Percentiles rank a stretch among this genome's conserved stretches.
phyloP scores from a whole-genome alignment of 2,329 filamentous ascomycete species.

The Aureobasidium sp. region DNA sequence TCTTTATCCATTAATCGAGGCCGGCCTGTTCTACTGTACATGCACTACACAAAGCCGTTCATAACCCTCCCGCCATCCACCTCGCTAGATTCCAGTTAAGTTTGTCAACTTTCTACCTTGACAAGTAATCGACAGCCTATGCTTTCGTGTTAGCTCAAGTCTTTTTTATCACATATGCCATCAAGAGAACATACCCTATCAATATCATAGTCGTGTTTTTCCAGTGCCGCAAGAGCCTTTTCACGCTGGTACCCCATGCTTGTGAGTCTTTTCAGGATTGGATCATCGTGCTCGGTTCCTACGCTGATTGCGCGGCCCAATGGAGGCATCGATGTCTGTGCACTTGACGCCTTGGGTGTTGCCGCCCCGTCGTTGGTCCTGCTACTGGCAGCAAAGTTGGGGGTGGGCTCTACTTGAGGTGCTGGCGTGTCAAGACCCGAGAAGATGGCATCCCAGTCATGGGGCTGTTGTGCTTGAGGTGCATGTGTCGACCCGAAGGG shows the following conservation, averaged over 20 bases:
- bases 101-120: conserved; percentile 8
- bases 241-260: conserved; percentile 76
- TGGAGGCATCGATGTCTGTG: conserved; percentile 25
- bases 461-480: conserved; percentile 33
- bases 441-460: conserved; percentile 96
- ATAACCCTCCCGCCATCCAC: not conserved
- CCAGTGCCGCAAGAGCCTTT: conserved; percentile 69
- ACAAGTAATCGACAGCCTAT: conserved; percentile 15
- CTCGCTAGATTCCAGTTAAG: conserved; percentile 4
- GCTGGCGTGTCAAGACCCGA: conserved; percentile 59
- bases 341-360: conserved; percentile 10
- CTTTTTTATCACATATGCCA: no score
- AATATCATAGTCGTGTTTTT: conserved; percentile 94
- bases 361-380: conserved; percentile 14
- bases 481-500: conserved; percentile 14
- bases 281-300: conserved; percentile 77
- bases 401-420: not conserved
- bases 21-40: not conserved
- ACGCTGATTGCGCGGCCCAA: conserved; percentile 62
- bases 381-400: not conserved
- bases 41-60: no score
- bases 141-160: not conserved
- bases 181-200: conserved; percentile 61
- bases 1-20: not conserved
- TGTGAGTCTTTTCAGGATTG: conserved; percentile 80